Conservation (phyloP, 192 early-diverging fungal species). For the Coemansia sp. region DNA sequence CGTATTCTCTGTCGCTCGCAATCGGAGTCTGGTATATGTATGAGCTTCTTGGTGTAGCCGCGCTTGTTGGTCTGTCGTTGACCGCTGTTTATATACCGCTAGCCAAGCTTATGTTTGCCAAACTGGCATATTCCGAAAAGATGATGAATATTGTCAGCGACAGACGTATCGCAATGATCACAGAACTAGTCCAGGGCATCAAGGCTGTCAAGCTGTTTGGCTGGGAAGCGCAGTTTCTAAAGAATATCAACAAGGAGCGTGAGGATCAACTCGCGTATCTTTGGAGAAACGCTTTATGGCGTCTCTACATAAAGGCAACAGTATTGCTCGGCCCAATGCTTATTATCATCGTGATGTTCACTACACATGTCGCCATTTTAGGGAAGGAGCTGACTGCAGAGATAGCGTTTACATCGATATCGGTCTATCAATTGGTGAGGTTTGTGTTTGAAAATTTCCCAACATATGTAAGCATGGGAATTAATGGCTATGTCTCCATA, state of each 20-base stretch:
- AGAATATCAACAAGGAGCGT: constrained; percentile 64
- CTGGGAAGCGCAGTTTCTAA: constrained; percentile 74
- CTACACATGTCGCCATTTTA: constrained; percentile 59
- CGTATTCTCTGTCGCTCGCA: constrained; percentile 63
- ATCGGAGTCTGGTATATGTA: constrained; percentile 71
- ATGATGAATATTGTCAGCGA: constrained; percentile 63
- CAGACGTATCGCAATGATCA: constrained; percentile 72
- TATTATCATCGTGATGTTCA: constrained; percentile 62
- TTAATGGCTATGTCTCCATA: constrained; percentile 65
- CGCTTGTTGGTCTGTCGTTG: constrained; percentile 69
- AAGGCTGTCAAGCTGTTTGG: constrained; percentile 90
- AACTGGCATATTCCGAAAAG: constrained; percentile 53
- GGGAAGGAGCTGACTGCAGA: constrained; percentile 60
- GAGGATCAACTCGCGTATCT: constrained; percentile 62
- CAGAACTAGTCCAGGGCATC: constrained; percentile 85
- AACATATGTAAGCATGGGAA: constrained; percentile 56
- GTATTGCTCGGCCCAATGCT: constrained; percentile 63
- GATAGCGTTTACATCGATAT: constrained; percentile 69
- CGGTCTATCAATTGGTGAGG: constrained; percentile 68
- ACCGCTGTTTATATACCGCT: constrained; percentile 64
- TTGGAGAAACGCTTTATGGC: constrained; percentile 52
- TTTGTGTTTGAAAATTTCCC: constrained; percentile 63
- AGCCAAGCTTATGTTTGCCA: constrained; percentile 15
- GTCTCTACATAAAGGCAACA: constrained; percentile 51
- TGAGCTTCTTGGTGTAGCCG: constrained; percentile 75